Evolutionary conservation across 1,284 basidiomycete species (phyloP).

Genomic region (Malassezia vespertilionis): DNA sequence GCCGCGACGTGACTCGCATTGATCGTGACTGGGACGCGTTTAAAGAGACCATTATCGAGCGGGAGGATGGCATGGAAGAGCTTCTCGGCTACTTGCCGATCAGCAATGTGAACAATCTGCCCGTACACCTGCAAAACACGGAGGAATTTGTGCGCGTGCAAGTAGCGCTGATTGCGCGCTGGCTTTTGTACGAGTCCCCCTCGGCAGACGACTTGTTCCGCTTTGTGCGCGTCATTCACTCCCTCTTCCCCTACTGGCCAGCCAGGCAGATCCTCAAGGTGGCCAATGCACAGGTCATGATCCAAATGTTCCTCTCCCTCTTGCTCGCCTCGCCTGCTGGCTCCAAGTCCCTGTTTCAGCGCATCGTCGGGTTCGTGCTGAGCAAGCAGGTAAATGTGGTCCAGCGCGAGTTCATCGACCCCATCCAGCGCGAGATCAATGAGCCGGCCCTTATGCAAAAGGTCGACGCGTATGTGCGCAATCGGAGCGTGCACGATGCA

Average conservation of each 20-base stretch:
- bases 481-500: slow-evolving; percentile 33
- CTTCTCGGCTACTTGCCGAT: slow-evolving; percentile 33
- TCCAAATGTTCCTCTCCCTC: slow-evolving; percentile 36
- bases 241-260: slow-evolving; percentile 45
- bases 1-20: slow-evolving; percentile 31
- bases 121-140: slow-evolving; percentile 33
- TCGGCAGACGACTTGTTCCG: slow-evolving; percentile 37
- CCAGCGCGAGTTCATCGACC: slow-evolving; percentile 37
- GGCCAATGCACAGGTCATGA: slow-evolving; percentile 43
- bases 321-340: slow-evolving; percentile 43
- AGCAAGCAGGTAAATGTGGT: slow-evolving; percentile 30
- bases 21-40: slow-evolving; percentile 31
- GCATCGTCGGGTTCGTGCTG: slow-evolving; percentile 36
- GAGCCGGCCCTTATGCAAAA: slow-evolving; percentile 34
- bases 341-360: slow-evolving; percentile 43
- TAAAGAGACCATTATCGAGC: slow-evolving; percentile 43
- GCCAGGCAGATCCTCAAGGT: slow-evolving; percentile 42
- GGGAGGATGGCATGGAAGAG: slow-evolving; percentile 40
- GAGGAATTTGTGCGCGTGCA: slow-evolving; percentile 41
- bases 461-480: slow-evolving; percentile 39
- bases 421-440: slow-evolving; percentile 34
- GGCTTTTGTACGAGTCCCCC: slow-evolving; percentile 38
- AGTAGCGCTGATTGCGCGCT: slow-evolving; percentile 36
- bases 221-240: slow-evolving; percentile 38
- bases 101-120: slow-evolving; percentile 37